Evolutionary conservation across 2,329 filamentous ascomycete genomes (phyloP).

Genomic region (Curvularia sp.): DNA sequence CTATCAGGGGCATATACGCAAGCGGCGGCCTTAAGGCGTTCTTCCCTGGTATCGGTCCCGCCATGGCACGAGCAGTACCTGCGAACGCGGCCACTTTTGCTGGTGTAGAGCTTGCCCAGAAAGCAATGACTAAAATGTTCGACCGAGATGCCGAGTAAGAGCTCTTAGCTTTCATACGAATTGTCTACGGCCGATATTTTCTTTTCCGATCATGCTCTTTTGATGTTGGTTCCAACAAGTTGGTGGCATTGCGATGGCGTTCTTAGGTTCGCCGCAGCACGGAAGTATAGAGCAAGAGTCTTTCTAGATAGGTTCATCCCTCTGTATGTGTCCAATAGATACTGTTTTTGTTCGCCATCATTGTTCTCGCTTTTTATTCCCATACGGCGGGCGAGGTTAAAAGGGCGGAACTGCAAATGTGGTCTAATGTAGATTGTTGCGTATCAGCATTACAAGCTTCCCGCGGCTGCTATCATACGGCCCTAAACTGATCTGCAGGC

Average conservation of each 20-base stretch:
- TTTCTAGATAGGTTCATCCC: slow-evolving; percentile 12
- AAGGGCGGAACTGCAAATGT: slow-evolving; percentile 27
- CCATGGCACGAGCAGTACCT: slow-evolving; percentile 88
- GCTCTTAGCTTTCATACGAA: not conserved
- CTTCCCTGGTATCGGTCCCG: slow-evolving; percentile 95
- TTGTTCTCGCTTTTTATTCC: not conserved
- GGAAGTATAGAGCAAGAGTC: slow-evolving; percentile 18
- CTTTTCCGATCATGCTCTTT: slow-evolving; percentile 14
- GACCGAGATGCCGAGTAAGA: slow-evolving; percentile 50
- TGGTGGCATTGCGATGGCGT: slow-evolving; percentile 37
- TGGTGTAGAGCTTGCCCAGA: slow-evolving; percentile 82
- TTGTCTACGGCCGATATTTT: slow-evolving; percentile 7
- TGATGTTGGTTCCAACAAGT: slow-evolving; percentile 18
- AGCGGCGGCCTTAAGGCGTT: slow-evolving; percentile 87
- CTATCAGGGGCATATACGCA: slow-evolving; percentile 81
- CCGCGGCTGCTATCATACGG: slow-evolving; percentile 7
- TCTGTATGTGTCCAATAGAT: slow-evolving; percentile 12
- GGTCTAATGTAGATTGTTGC: slow-evolving; percentile 16
- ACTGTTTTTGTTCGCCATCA: slow-evolving; percentile 6
- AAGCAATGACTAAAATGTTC: slow-evolving; percentile 80
- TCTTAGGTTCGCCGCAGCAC: slow-evolving; percentile 16
- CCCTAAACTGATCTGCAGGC: slow-evolving; percentile 31
- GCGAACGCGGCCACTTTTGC: slow-evolving; percentile 96
- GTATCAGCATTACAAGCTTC: slow-evolving; percentile 19
- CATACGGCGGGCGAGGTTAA: slow-evolving; percentile 16